Evolutionary conservation across 768 basidiomycete species (phyloP), one percentile per base, ranked within the genome.

Genomic region (Tephrocybe sp.): DNA sequence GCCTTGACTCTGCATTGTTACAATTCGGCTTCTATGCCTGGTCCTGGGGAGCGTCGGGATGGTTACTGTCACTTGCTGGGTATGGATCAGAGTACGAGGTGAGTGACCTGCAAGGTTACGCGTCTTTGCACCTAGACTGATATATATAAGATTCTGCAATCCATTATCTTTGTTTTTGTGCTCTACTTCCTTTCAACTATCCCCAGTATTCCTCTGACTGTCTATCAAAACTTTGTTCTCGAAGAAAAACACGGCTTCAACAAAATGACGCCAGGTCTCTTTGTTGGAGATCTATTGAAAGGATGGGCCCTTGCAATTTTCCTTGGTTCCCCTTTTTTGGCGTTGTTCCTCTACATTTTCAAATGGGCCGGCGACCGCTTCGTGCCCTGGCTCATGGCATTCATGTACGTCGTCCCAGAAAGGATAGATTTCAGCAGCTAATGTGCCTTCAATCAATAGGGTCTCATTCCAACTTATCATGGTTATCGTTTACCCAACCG

Each of bases 211-310:
- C 93, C 96, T 16, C 71, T 92, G 34, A 83, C 80, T 26, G 73
- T 86, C 19, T 98, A 97, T 71, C 79, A 84, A 52, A 97, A 92
- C 3, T 99, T 99, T 63, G 88, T 94, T 5, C 76, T 98, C 31
- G 97, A 98, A 69, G 88, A 96, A 64, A 88, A 86, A 56, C 92
- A 97, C 56, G 95, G 95, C 0, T 98, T 98, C 77, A 99, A 98
- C 79, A 97, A 98, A 71, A 94, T 85, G 5, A 91, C 93, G 0
- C 80, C 82, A 1, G 59, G 60, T 13, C 71, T 95, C 3, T 98
- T 91, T 67, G 64, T 93, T 44, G 69, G 77, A 2, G 96, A 99
- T 66, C 63, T 90, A 30, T 25, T 95, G 60, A 98, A 97, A 67
- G 76, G 83, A 26, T 92, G 85, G 87, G 69, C 70, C 9, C 64